These are phyloP conservation scores for Pseudonitzschia delicatissima DNA, from an alignment of 108 stramenopile genomes.

Conservation along the genomic window DNA sequence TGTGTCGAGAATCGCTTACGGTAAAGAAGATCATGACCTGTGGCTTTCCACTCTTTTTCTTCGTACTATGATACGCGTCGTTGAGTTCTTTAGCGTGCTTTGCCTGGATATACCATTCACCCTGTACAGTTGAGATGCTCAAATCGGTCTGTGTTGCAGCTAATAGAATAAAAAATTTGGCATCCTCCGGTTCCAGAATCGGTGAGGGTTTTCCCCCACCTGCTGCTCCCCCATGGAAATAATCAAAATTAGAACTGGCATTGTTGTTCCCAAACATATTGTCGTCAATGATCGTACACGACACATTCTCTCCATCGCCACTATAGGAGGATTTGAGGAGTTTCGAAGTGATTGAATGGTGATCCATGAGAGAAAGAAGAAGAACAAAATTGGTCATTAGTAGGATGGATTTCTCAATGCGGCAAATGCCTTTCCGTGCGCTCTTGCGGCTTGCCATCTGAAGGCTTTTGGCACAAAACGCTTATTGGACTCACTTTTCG, in stretches of 20 bases:
- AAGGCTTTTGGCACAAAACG: background rate
- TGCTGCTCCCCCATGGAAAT: constrained; percentile 73
- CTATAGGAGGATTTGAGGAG: background rate
- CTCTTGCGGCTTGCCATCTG: too few species aligned
- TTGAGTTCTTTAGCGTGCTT: constrained; percentile 76
- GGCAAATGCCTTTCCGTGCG: too few species aligned
- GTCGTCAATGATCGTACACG: constrained; percentile 46
- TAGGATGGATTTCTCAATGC: too few species aligned
- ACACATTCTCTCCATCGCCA: constrained; percentile 11
- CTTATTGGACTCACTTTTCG: background rate
- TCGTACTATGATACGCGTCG: constrained; percentile 39
- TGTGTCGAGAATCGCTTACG: constrained; percentile 74
- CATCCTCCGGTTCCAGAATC: constrained; percentile 80
- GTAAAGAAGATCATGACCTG: constrained; percentile 88
- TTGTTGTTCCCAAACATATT: constrained; percentile 80
- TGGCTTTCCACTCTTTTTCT: constrained; percentile 23
- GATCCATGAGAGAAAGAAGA: too few species aligned
- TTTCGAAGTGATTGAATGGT: too few species aligned
- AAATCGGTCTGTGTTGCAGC: constrained; percentile 74
- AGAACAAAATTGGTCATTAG: too few species aligned
- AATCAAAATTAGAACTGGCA: constrained; percentile 67
- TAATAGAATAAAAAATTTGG: constrained; percentile 72
- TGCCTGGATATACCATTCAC: constrained; percentile 78
- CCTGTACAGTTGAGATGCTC: constrained; percentile 58
- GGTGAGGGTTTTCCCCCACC: constrained; percentile 84